phyloP scores from a whole-genome alignment of 345 rosid species.

The Noccaea caerulescens region DNA sequence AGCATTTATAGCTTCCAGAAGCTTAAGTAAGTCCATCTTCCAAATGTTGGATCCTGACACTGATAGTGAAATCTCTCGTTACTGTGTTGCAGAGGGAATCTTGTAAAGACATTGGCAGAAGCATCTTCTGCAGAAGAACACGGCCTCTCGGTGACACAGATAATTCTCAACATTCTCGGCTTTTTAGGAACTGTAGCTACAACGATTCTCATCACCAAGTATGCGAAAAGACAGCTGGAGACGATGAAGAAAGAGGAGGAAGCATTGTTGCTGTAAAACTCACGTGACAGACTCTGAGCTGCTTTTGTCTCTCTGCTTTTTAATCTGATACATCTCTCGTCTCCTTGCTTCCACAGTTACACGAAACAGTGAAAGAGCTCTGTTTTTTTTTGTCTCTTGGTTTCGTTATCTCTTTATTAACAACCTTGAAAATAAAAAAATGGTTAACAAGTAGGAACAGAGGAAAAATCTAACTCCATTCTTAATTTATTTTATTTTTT shows the following conservation, averaged over 20 bases:
- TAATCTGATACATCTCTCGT: constrained; percentile 22
- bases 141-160: constrained; percentile 75
- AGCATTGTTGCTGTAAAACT: constrained; percentile 51
- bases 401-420: constrained; percentile 15
- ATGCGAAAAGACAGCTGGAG: constrained; percentile 81
- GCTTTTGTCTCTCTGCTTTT: constrained; percentile 23
- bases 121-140: constrained; percentile 76
- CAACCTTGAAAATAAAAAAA: not conserved
- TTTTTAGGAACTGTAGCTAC: constrained; percentile 70
- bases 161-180: constrained; percentile 70
- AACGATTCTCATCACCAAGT: constrained; percentile 66
- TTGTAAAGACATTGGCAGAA: constrained; percentile 81
- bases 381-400: constrained; percentile 22
- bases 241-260: constrained; percentile 64
- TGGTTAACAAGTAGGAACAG: constrained; percentile 33
- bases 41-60: constrained; percentile 7
- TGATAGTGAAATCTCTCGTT: constrained; percentile 13
- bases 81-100: constrained; percentile 71
- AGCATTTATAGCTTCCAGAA: constrained; percentile 1
- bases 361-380: constrained; percentile 30
- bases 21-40: not conserved
- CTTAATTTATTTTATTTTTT: not conserved
- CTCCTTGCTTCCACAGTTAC: not conserved
- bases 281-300: constrained; percentile 36
- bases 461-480: constrained; percentile 20